phyloP scores from a whole-genome alignment of 805 yeast genomes.

The Tanozyma kutaoensis region DNA sequence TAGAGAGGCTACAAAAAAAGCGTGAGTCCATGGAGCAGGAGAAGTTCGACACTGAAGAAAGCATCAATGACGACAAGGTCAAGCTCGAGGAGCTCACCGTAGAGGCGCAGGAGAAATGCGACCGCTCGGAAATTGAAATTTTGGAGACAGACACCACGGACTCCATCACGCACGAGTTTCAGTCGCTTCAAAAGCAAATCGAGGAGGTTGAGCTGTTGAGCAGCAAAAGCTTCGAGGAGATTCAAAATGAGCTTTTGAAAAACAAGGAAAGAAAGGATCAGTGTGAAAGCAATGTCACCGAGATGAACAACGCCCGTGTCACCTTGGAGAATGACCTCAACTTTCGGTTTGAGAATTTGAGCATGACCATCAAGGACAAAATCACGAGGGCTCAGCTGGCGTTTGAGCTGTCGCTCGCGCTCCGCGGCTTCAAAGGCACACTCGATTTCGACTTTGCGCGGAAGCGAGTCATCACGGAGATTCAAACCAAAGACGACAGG shows the following conservation, averaged over 20 bases:
- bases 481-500: conserved; percentile 46
- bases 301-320: conserved; percentile 14
- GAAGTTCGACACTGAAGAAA: conserved; percentile 4
- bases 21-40: conserved; percentile 5
- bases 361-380: conserved; percentile 17
- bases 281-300: conserved; percentile 25
- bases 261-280: conserved; percentile 29
- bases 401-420: conserved; percentile 45
- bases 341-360: conserved; percentile 17
- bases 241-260: conserved; percentile 31
- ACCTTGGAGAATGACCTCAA: conserved; percentile 16
- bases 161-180: conserved; percentile 35
- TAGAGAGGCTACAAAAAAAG: conserved; percentile 2
- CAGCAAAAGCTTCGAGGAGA: conserved; percentile 44
- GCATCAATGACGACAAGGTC: neutral
- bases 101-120: conserved; percentile 17
- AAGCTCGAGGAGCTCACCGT: conserved; percentile 6
- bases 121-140: conserved; percentile 19
- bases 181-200: conserved; percentile 30
- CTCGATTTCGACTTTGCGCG: conserved; percentile 47
- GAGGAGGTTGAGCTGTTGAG: conserved; percentile 37
- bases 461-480: conserved; percentile 40
- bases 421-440: conserved; percentile 64
- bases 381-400: conserved; percentile 19
- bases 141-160: conserved; percentile 29